Base-by-base conservation (phyloP, 495 filamentous ascomycete species). In the Delitschia confertaspora region DNA sequence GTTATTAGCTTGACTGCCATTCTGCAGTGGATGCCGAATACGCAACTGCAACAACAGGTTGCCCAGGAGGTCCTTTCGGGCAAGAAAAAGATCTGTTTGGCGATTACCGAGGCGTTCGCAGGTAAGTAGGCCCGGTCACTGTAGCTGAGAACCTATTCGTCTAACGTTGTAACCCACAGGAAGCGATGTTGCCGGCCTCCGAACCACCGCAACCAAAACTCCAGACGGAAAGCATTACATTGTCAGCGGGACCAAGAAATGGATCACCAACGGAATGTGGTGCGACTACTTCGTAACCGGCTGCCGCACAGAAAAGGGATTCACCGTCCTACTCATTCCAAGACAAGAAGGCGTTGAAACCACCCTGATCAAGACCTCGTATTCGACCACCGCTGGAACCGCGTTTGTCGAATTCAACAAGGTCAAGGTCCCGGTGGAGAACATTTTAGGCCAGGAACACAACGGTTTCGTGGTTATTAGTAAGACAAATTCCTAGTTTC, bases 261-360 rank as follows among this genome's bases (percentile, higher is more conserved):
- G 85, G 85, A 89, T 89, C 65, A 93, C 86, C 27, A 93, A 93
- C 69, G 86, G 85, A 45, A 78, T 79, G 65, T 89, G 78, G 61
- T 69, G 68, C 51, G 84, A 89, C 61, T 89, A 88, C 66, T 93
- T 93, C 57, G 82, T 89, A 36, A 78, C 75, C 13, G 85, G 79
- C 24, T 87, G 86, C 58, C 76, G 75, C 53, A 93, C 86, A 2
- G 80, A 78, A 33, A 89, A 89, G 66, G 86, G 83, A 16, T 78
- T 88, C 46, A 78, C 75, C 2, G 85, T 93, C 6, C 62, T 93
- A 1, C 65, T 93, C 39, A 81, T 93, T 46, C 73, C 78, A 44
- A 74, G 83, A 42, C 71, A 72, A 34, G 83, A 85, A 47, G 67
- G 65, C 8, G 71, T 80, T 7, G 83, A 87, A 65, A 86, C 81